Evolutionary conservation across 1,284 basidiomycete genomes (phyloP).

Genomic region (Cerrena zonata): DNA sequence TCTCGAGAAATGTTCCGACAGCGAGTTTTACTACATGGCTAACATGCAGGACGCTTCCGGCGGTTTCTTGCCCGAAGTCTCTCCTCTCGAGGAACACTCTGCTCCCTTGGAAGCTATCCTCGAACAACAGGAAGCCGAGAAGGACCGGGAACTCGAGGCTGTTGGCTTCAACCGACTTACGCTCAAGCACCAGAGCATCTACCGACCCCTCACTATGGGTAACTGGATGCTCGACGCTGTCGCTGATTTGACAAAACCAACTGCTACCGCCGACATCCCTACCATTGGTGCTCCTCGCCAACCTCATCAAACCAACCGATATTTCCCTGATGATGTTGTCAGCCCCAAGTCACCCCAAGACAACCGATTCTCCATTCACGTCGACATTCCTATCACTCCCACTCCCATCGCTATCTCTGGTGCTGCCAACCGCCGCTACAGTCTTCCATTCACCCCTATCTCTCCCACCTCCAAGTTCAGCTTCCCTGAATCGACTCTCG

Average conservation of each 20-base stretch:
- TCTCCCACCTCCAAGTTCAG: constrained; percentile 34
- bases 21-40: constrained; percentile 58
- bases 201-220: constrained; percentile 39
- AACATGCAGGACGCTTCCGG: constrained; percentile 41
- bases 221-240: constrained; percentile 79
- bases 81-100: constrained; percentile 31
- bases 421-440: constrained; percentile 36
- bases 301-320: constrained; percentile 30
- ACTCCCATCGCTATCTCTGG: constrained; percentile 24
- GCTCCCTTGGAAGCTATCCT: constrained; percentile 36
- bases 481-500: constrained; percentile 22
- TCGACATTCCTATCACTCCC: constrained; percentile 25
- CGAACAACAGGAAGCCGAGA: constrained; percentile 34
- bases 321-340: constrained; percentile 31
- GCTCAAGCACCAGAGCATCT: constrained; percentile 35
- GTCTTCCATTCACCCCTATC: constrained; percentile 59
- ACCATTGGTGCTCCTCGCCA: constrained; percentile 19
- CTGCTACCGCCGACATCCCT: constrained; percentile 13
- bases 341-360: constrained; percentile 20
- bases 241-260: constrained; percentile 49
- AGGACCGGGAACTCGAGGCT: constrained; percentile 25
- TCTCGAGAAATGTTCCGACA: constrained; percentile 50
- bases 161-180: constrained; percentile 19
- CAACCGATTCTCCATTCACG: constrained; percentile 28
- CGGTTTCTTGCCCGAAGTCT: constrained; percentile 37